phyloP scores from a whole-genome alignment of 352 stramenopile genomes.

The Phytopythium montanum region DNA sequence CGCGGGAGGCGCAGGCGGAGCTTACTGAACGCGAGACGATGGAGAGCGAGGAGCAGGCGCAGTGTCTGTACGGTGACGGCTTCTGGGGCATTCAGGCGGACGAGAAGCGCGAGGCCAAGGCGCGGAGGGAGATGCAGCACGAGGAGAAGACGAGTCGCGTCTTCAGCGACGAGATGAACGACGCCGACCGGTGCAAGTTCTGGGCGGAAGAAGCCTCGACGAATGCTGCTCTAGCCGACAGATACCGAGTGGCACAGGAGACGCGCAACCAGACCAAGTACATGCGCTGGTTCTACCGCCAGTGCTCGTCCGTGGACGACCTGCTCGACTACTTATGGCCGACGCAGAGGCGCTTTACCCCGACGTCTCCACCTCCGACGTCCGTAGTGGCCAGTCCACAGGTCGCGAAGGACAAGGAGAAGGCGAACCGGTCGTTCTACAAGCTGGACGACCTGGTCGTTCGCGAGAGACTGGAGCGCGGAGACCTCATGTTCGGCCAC shows the following conservation, averaged over 20 bases:
- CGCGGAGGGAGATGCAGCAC: conserved; percentile 28
- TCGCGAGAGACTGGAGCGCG: conserved; percentile 30
- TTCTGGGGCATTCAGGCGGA: conserved; percentile 69
- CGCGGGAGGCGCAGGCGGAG: conserved; percentile 25
- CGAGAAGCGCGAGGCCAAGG: conserved; percentile 27
- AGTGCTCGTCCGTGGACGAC: conserved; percentile 51
- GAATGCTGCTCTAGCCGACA: conserved; percentile 8
- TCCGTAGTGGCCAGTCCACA: not conserved
- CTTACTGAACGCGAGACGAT: conserved; percentile 27
- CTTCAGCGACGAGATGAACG: conserved; percentile 22
- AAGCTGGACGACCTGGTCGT: conserved; percentile 56
- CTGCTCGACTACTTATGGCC: conserved; percentile 56
- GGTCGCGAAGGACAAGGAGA: not conserved
- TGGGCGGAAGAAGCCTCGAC: conserved; percentile 35
- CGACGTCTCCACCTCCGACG: not conserved
- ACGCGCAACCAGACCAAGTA: conserved; percentile 42
- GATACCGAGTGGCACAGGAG: conserved; percentile 24
- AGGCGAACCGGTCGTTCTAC: conserved; percentile 7
- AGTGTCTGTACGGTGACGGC: conserved; percentile 38
- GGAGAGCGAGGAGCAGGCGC: conserved; percentile 29
- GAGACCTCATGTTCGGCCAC: conserved; percentile 38
- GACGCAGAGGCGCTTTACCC: conserved; percentile 21
- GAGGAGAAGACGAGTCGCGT: conserved; percentile 35
- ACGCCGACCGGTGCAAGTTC: conserved; percentile 20
- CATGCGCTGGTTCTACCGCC: conserved; percentile 59